Evolutionary conservation across 2,329 filamentous ascomycete genomes (phyloP), one percentile per base, ranked within the genome.

Genomic region (Phoma sp.): DNA sequence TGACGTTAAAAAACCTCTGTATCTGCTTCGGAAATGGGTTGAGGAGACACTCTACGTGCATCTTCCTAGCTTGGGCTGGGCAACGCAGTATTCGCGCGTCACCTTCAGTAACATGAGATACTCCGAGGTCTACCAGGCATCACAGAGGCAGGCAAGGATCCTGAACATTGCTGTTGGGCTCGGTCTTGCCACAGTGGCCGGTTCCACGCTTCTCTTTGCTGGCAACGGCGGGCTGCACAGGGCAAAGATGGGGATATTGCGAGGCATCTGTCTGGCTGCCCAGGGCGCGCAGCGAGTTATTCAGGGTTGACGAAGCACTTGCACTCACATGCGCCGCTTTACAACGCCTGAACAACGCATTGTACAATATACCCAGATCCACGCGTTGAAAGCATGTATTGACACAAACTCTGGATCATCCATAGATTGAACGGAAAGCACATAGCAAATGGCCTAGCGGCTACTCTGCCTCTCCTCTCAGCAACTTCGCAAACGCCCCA

Each of bases 91-190:
- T 71, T 87, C 89, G 0, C 84, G 93, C 18, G 88, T 99, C 7
- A 96, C 92, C 63, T 99, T 99, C 72, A 91, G 91, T 55, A 97
- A 96, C 67, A 89, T 96, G 77, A 80, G 90, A 18, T 99, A 99
- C 74, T 90, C 89, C 0, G 88, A 96, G 57, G 89, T 98, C 3
- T 83, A 91, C 30, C 79, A 78, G 35, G 84, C 83, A 61, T 91
- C 89, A 52, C 83, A 88, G 50, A 44, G 59, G 41, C 72, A 75
- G 43, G 67, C 71, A 2, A 63, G 56, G 37, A 66, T 75, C 41
- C 50, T 75, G 29, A 70, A 73, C 35, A 57, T 64, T 4, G 53
- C 68, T 4, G 64, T 74, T 7, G 68, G 68, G 1, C 13, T 72
- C 2, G 50, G 57, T 1, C 27, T 67, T 9, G 60, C 58, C 3